These are phyloP conservation scores for Conticribra guillardii DNA, from an alignment of 108 stramenopile genomes.

Conservation along the genomic window DNA sequence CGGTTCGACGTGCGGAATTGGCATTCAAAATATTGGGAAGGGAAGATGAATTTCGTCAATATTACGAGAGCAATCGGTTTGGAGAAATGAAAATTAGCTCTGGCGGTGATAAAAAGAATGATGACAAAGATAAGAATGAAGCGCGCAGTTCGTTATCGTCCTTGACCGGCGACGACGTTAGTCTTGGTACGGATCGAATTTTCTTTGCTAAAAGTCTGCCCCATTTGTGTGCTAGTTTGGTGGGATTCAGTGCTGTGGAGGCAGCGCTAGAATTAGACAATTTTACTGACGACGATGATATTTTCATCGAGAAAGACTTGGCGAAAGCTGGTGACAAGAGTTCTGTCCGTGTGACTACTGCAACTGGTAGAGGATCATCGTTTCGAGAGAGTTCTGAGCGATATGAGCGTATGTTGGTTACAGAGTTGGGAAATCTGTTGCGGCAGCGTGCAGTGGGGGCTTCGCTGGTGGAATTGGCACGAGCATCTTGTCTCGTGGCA, in stretches of 20 bases:
- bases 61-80: conserved; percentile 91
- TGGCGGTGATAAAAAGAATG: conserved; percentile 49
- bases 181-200: conserved; percentile 84
- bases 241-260: conserved; percentile 91
- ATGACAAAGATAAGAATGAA: conserved; percentile 63
- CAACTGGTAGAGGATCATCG: conserved; percentile 58
- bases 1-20: conserved; percentile 86
- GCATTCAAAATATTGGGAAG: conserved; percentile 83
- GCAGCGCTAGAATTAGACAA: conserved; percentile 86
- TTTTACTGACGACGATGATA: conserved; percentile 81
- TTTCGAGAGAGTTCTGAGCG: conserved; percentile 88
- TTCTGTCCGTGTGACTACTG: conserved; percentile 29
- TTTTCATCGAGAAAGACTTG: conserved; percentile 31
- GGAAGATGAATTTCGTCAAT: conserved; percentile 84
- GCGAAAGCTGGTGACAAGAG: conserved; percentile 33
- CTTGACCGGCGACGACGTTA: conserved; percentile 90
- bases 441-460: conserved; percentile 77
- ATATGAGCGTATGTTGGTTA: conserved; percentile 82
- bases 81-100: conserved; percentile 84
- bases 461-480: conserved; percentile 76
- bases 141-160: conserved; percentile 79
- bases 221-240: conserved; percentile 84
- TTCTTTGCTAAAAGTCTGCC: conserved; percentile 89
- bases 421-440: conserved; percentile 78
- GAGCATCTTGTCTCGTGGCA: conserved; percentile 80